These are phyloP conservation scores for Hyphopichia burtonii DNA, from an alignment of 1,139 yeast species.

Conservation along the genomic window DNA sequence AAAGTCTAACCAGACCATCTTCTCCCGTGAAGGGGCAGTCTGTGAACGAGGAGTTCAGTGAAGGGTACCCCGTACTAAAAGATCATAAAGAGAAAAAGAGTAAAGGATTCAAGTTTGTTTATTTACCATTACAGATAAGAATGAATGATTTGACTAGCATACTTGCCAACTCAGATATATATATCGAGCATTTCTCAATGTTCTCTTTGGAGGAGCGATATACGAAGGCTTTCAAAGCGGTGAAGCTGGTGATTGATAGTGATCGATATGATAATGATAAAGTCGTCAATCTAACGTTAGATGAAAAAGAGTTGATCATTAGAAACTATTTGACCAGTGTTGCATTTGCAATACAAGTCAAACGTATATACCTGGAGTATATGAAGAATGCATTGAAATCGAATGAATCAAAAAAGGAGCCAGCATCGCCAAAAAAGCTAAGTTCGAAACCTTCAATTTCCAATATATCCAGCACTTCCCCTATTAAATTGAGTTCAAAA, in stretches of 20 bases:
- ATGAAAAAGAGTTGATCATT: constrained; percentile 47
- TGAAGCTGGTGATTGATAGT: constrained; percentile 6
- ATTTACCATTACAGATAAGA: constrained; percentile 44
- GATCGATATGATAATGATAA: constrained; percentile 13
- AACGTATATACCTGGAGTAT: constrained; percentile 47
- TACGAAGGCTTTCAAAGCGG: background rate
- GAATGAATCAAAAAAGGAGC: too few relatives aligned
- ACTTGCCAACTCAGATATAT: constrained; percentile 38
- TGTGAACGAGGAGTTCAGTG: constrained; percentile 1
- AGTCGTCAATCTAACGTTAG: constrained; percentile 23
- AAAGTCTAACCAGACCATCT: constrained; percentile 15
- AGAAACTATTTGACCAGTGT: constrained; percentile 45
- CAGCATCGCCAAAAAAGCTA: too few relatives aligned
- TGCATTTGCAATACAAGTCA: constrained; percentile 63
- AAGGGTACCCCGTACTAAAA: constrained; percentile 23
- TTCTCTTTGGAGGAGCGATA: background rate
- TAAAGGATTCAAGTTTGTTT: constrained; percentile 38
- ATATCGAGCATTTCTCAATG: constrained; percentile 44
- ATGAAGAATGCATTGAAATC: too few relatives aligned
- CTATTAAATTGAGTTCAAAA: constrained; percentile 1
- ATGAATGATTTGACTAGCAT: constrained; percentile 37
- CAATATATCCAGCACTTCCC: too few relatives aligned
- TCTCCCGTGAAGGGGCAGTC: constrained; percentile 17
- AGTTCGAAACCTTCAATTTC: constrained; percentile 10
- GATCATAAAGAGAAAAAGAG: constrained; percentile 25